phyloP scores from a whole-genome alignment of 345 rosid species.

The Xanthoceras sorbifolium region DNA sequence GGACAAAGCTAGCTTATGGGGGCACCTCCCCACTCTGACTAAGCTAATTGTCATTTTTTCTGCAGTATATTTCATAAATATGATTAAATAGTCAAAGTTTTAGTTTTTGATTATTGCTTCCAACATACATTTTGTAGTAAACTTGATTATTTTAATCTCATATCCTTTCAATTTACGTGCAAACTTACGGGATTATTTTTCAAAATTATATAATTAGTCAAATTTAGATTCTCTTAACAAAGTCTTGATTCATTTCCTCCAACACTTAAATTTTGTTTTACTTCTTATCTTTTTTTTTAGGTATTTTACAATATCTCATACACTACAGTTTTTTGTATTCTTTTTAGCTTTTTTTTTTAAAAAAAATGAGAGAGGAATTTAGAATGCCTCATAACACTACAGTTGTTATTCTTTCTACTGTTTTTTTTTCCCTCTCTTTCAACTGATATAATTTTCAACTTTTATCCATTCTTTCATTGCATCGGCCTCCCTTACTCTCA shows the following conservation, averaged over 20 bases:
- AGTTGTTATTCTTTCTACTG: no score
- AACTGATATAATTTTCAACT: constrained; percentile 2
- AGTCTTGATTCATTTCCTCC: not conserved
- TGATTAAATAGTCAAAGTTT: not conserved
- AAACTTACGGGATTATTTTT: not conserved
- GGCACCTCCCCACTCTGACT: not conserved
- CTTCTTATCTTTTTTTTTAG: not conserved
- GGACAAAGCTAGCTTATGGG: not conserved
- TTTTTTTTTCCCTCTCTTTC: not conserved
- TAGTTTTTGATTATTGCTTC: no score
- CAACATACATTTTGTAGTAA: not conserved
- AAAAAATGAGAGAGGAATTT: not conserved
- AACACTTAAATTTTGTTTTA: not conserved
- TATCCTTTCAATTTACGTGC: not conserved
- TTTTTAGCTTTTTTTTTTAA: no score
- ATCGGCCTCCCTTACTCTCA: not conserved
- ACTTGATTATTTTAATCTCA: not conserved
- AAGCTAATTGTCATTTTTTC: not conserved
- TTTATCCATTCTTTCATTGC: not conserved
- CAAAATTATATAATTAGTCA: not conserved
- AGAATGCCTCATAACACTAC: not conserved
- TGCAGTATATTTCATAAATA: no score
- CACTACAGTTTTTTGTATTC: not conserved
- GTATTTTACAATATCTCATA: not conserved
- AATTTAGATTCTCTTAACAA: not conserved